These are phyloP conservation scores for Dalechampia spathulata DNA, from an alignment of 441 rosid species.

Conservation along the genomic window DNA sequence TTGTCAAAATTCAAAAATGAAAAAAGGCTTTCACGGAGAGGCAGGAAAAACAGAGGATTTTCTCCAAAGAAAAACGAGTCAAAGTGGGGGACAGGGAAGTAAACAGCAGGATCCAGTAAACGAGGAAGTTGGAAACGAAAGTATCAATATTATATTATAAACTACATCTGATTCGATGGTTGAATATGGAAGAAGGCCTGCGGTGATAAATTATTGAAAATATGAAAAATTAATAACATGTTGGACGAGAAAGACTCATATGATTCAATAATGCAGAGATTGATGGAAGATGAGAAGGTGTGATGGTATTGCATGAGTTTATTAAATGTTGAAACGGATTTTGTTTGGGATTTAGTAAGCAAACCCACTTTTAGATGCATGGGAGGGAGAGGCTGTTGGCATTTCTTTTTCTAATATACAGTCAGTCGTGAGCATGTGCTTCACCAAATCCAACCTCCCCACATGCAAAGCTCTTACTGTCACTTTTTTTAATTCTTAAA, in stretches of 20 bases:
- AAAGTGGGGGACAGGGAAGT: conserved; percentile 3
- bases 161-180: too few species aligned
- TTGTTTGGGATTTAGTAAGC: conserved; percentile 17
- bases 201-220: not conserved
- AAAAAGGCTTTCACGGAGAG: not conserved
- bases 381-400: conserved; percentile 18
- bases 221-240: too few species aligned
- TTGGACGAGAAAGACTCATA: too few species aligned
- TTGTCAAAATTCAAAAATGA: not conserved
- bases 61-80: not conserved
- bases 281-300: conserved; percentile 18
- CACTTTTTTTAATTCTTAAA: too few species aligned
- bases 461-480: too few species aligned
- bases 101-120: conserved; percentile 33
- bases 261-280: too few species aligned
- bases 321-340: conserved; percentile 7
- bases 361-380: conserved; percentile 26
- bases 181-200: too few species aligned
- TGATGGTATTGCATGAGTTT: not conserved
- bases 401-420: too few species aligned
- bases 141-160: not conserved
- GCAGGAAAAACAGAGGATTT: not conserved
- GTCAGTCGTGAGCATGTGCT: too few species aligned
- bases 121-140: conserved; percentile 19
- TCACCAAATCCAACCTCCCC: conserved; percentile 23